Evolutionary conservation across 1,139 yeast genomes (phyloP), one percentile per base, ranked within the genome.

Genomic region (Candida buenavistaensis): DNA sequence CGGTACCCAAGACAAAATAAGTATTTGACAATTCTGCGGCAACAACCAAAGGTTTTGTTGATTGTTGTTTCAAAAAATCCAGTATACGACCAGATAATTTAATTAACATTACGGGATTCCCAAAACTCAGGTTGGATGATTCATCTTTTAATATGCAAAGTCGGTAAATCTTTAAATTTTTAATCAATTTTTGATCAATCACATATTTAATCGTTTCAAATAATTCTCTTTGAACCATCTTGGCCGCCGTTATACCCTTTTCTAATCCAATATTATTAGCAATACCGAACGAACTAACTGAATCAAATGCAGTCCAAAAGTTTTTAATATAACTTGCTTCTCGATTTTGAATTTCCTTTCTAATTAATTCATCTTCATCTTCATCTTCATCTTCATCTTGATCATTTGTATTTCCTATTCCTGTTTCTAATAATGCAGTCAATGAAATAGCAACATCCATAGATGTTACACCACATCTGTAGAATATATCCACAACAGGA

Each of bases 251-350:
- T 24, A 30, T 23, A 7, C 33, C 33, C 21, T 30, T 30, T n/a
- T 30, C 33, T 14, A 30, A 19, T 17, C 33, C 25, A 8, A 26
- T 23, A 10, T 30, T 30, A 14, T 30, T 30, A 3, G 33, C 28
- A 19, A 30, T 30, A 77, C 80, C 19, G 90, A 65, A 1, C 97
- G 80, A 81, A 40, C 57, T 66, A 33, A 90, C 66, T 1, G 97
- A 88, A 61, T 92, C 98, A 94, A 96, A 94, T 10, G 96, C 86
- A 21, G 80, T 73, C 97, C 98, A 92, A 56, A 94, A 94, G 54
- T 90, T 89, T 35, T 78, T 75, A 3, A 90, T 80, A 95, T 96
- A 92, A 31, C 76, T 72, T 46, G 80, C 75, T 47, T 84, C 90
- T 50, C 80, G 67, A 36, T 64, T 64, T 11, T 62, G 60, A 20